Conservation (phyloP, 257 asterid genomes). For the Ajuga chamaepitys region DNA sequence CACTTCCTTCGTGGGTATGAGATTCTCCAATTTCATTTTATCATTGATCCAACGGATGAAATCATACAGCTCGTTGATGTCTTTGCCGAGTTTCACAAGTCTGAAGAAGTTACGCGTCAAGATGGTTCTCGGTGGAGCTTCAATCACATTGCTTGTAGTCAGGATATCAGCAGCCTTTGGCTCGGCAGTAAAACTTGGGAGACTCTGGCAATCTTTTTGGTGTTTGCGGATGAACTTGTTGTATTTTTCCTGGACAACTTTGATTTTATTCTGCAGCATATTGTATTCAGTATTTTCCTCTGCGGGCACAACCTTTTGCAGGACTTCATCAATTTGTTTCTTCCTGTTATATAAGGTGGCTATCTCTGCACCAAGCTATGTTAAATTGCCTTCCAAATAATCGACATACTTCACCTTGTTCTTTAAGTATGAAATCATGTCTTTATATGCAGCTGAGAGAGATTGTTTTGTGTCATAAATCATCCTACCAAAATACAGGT, state of each 20-base stretch:
- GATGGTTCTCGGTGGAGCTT: background rate
- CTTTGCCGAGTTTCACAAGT: conserved; percentile 8
- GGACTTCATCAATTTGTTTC: background rate
- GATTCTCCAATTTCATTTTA: background rate
- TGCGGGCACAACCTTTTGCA: background rate
- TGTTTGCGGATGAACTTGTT: background rate
- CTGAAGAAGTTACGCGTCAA: conserved; percentile 9
- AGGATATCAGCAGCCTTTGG: background rate
- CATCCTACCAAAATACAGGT: conserved; percentile 15
- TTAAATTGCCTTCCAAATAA: background rate
- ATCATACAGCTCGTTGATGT: background rate
- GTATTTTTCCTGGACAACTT: background rate
- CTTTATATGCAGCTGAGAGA: conserved; percentile 6
- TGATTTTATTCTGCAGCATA: background rate
- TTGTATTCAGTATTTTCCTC: background rate
- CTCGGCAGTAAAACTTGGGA: background rate
- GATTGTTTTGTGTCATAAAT: background rate
- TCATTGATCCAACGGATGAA: background rate
- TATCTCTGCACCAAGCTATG: background rate
- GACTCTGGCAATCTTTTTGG: background rate
- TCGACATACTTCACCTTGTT: background rate
- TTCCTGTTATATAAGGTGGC: background rate
- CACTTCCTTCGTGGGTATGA: background rate
- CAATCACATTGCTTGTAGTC: background rate
- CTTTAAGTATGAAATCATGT: background rate